Base-by-base conservation (phyloP, 306 rosid genomes). In the Carpinus fangiana region DNA sequence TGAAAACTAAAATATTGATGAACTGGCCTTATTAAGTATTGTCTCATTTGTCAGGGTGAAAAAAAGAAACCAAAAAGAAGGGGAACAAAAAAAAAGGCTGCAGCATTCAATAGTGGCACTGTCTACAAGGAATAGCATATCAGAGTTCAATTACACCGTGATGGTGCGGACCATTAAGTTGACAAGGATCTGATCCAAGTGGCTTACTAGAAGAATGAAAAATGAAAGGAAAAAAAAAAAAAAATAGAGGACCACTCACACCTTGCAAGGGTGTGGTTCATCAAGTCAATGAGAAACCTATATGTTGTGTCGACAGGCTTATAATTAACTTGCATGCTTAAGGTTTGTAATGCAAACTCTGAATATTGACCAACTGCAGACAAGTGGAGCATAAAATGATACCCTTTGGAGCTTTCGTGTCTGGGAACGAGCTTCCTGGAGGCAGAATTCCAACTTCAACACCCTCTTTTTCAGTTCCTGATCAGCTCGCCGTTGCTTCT, bases 391-490 rank as follows among this genome's bases (percentile, higher is more conserved):
- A 21, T 38, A 73, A 59, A 50, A 7, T 23, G 31, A 82, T 93
- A 96, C 99, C 93, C 96, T 89, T 80, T 93, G 97, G 80, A 96
- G 98, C 82, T 93, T 96, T 73, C 99, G 84, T 7, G 98, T 93
- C 76, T 96, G 98, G 21, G 98, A 67, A 60, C 98, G 96, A 56
- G 97, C 88, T 89, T 96, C 98, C 85, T 96, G 99, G 57, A 91
- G 88, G 78, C 99, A 96, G 72, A 96, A 96, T 66, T 96, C 97
- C 85, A 96, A 76, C 85, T 90, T 96, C 85, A 96, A 86, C 48
- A 96, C 96, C 84, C 84, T 91, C 91, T 96, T 96, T 83, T 91
- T 96, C 73, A 96, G 88, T 79, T 96, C 99, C 72, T 96, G 99
- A 85, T 93, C 98, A 67, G 87, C 85, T 52, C 97, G 90, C 17